These are phyloP conservation scores for Chaetomiaceae sp. DNA, from an alignment of 2,329 filamentous ascomycete species.

Conservation along the genomic window DNA sequence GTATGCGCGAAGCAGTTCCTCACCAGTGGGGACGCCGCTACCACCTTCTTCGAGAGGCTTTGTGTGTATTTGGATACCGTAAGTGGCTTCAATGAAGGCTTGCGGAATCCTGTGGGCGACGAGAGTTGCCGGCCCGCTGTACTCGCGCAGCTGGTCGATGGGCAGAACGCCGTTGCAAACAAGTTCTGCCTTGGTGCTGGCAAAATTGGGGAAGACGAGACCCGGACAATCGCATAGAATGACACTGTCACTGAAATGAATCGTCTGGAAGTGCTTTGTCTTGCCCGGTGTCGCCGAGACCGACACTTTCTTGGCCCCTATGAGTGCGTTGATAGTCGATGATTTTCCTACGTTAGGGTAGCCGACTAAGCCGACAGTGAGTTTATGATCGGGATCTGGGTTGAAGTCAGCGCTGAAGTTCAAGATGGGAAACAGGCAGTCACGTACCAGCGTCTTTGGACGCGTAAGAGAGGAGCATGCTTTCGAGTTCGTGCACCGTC, in stretches of 20 bases:
- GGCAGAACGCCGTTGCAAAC: slow-evolving; percentile 93
- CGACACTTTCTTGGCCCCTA: slow-evolving; percentile 96
- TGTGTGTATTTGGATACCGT: slow-evolving; percentile 83
- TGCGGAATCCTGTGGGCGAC: slow-evolving; percentile 84
- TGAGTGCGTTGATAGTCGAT: slow-evolving; percentile 97
- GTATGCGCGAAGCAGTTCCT: slow-evolving; percentile 81
- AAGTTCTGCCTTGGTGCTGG: slow-evolving; percentile 90
- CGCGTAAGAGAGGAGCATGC: slow-evolving; percentile 74
- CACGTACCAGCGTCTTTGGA: slow-evolving; percentile 49
- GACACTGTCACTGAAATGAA: slow-evolving; percentile 84
- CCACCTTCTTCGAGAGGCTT: slow-evolving; percentile 87
- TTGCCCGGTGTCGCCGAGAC: slow-evolving; percentile 97
- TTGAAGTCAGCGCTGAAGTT: neutral
- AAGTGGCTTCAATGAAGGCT: slow-evolving; percentile 83
- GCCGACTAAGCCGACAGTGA: slow-evolving; percentile 88
- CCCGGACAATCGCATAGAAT: slow-evolving; percentile 96
- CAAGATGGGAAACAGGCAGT: too few relatives aligned
- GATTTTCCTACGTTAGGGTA: slow-evolving; percentile 99
- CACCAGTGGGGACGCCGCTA: slow-evolving; percentile 76
- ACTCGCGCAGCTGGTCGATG: slow-evolving; percentile 94
- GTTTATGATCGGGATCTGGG: slow-evolving; percentile 55
- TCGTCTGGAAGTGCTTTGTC: slow-evolving; percentile 99
- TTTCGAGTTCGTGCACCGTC: slow-evolving; percentile 88
- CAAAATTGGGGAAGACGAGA: slow-evolving; percentile 98
- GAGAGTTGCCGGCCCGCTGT: slow-evolving; percentile 77